These are phyloP conservation scores for Apodospora peruviana DNA, from an alignment of 495 filamentous ascomycete genomes.

Conservation along the genomic window DNA sequence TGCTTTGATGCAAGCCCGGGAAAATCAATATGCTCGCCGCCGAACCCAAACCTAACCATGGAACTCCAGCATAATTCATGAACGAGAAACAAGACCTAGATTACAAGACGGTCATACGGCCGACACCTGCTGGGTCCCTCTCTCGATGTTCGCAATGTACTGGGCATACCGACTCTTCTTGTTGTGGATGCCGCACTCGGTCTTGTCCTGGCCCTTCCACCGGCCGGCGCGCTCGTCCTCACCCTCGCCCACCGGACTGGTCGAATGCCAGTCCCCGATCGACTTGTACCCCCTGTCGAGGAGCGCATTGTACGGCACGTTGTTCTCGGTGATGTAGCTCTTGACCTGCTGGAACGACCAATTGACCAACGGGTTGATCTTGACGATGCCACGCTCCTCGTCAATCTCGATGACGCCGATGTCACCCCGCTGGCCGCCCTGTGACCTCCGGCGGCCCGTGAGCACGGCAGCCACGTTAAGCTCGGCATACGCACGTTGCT, in stretches of 20 bases:
- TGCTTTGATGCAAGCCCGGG: neutral
- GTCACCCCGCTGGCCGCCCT: conserved; percentile 87
- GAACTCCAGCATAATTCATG: neutral
- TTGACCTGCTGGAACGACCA: conserved; percentile 90
- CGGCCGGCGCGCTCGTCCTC: conserved; percentile 96
- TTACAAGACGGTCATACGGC: neutral
- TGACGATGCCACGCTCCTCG: conserved; percentile 79
- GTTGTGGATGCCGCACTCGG: conserved; percentile 98
- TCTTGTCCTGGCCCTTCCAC: conserved; percentile 93
- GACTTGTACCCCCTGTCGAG: conserved; percentile 94
- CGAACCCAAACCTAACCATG: neutral
- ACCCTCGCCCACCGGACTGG: conserved; percentile 78
- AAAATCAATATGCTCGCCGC: neutral
- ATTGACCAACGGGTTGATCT: conserved; percentile 97
- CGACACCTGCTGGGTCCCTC: conserved; percentile 24
- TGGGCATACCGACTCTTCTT: conserved; percentile 86
- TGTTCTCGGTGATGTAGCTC: conserved; percentile 73
- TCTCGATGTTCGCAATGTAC: conserved; percentile 71
- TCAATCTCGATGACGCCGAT: conserved; percentile 89
- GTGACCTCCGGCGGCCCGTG: conserved; percentile 87
- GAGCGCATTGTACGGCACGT: conserved; percentile 90
- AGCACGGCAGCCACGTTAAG: conserved; percentile 86
- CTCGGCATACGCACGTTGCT: conserved; percentile 84
- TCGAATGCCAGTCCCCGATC: conserved; percentile 96
- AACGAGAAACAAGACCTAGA: neutral